phyloP scores from a whole-genome alignment of 2,329 filamentous ascomycete genomes.

The Clarireedia sp. region DNA sequence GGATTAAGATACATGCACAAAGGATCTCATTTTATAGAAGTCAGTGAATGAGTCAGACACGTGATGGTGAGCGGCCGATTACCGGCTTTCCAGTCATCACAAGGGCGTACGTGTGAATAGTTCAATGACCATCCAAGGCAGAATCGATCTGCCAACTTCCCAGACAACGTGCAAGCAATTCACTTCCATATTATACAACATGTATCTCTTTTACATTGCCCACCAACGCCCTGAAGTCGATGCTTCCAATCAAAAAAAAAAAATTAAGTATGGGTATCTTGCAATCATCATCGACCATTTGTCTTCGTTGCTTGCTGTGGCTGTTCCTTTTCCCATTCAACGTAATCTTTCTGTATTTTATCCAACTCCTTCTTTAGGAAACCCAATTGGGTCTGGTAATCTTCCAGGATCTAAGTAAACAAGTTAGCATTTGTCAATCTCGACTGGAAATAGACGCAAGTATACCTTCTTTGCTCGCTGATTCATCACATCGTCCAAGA shows the following conservation, averaged over 20 bases:
- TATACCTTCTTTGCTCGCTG: conserved; percentile 65
- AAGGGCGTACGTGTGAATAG: no score
- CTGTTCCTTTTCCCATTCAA: conserved; percentile 41
- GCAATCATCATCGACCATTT: conserved; percentile 9
- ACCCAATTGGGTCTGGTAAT: conserved; percentile 72
- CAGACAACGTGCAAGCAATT: neutral
- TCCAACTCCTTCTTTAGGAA: conserved; percentile 62
- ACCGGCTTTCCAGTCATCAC: no score
- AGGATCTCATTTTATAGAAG: no score
- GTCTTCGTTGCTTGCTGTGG: conserved; percentile 8
- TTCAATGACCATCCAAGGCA: no score
- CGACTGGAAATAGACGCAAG: conserved; percentile 23
- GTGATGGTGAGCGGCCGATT: no score
- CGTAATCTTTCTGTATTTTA: conserved; percentile 44
- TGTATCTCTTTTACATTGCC: conserved; percentile 8
- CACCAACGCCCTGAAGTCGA: conserved; percentile 6
- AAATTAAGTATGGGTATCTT: conserved; percentile 7
- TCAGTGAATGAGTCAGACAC: no score
- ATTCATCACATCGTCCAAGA: conserved; percentile 62
- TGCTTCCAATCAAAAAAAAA: conserved; percentile 4
- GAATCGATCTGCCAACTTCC: no score
- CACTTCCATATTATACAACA: conserved; percentile 7
- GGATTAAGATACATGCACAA: no score
- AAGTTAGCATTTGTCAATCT: conserved; percentile 14
- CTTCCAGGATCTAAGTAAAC: conserved; percentile 57